Conservation (phyloP, 305 asterid species). For the Fraxinus velutina region DNA sequence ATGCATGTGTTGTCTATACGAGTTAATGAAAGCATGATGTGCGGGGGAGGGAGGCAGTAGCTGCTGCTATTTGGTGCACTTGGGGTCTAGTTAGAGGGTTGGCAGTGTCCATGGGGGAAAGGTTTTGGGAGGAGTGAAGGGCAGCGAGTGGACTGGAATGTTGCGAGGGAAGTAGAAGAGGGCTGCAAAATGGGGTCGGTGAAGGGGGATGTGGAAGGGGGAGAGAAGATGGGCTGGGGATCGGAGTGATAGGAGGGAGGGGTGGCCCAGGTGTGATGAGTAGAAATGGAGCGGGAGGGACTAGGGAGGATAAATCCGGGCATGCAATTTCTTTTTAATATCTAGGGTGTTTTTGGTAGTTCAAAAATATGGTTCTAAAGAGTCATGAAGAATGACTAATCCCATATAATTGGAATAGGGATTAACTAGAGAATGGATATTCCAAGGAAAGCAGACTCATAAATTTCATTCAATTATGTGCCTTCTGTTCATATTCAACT, state of each 20-base stretch:
- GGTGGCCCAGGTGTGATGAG: background rate
- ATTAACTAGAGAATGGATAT: background rate
- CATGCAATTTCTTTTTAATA: background rate
- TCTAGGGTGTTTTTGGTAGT: background rate
- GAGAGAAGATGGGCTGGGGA: background rate
- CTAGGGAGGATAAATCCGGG: background rate
- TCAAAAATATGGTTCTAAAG: background rate
- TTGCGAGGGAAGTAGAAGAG: background rate
- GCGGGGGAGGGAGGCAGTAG: background rate
- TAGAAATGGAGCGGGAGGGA: background rate
- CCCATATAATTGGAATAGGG: background rate
- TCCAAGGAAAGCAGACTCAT: background rate
- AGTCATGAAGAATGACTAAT: background rate
- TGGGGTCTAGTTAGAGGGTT: background rate
- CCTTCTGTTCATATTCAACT: background rate
- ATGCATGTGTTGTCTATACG: background rate
- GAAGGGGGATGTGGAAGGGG: background rate
- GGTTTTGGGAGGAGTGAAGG: background rate
- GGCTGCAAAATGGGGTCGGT: background rate
- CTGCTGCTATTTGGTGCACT: background rate
- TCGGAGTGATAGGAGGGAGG: background rate
- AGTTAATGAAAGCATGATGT: background rate
- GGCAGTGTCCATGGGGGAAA: background rate
- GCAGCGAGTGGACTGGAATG: background rate
- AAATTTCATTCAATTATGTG: background rate